Evolutionary conservation across 192 early-diverging fungal species (phyloP), one percentile per base, ranked within the genome.

Genomic region (Tieghemiomyces parasiticus): DNA sequence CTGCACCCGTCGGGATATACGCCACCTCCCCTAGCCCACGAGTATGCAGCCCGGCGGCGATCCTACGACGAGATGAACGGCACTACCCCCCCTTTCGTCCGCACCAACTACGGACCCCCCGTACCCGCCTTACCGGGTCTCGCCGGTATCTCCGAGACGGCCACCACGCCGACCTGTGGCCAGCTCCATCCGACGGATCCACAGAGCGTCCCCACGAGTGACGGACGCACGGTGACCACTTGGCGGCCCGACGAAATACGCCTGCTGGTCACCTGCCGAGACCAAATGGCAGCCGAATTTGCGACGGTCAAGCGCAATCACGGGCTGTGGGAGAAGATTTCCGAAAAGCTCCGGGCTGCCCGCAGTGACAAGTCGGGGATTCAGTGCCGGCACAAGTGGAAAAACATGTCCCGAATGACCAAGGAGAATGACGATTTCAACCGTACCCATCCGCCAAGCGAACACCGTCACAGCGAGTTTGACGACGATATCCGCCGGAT

Each of bases 361-460:
- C 14, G 32, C 4, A 33, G 20, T 14, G 54, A 56, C 30, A 56
- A 56, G 31, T 3, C 54, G 29, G 29, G 54, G 54, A 31, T 56
- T 13, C 54, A 56, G 29, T 56, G 54, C 54, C 54, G 33, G 31
- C 54, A 56, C 54, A 56, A 56, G 54, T 56, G 54, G 54, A 56
- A 56, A 24, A 56, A 56, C 32, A 56, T 56, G 31, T 26, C 54
- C 32, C 54, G 54, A 13, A 31, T 56, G 9, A 33, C 14, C 54
- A 56, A 56, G 34, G 54, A 56, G 33, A 56, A 26, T 31, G 24
- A 10, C 32, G 54, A 56, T 31, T 35, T n/a, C 34, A 56, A 56
- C 34, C 19, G 9, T 24, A 10, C 19, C 16, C 29, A 20, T 20
- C 31, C 28, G 30, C 54, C 24, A 4, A 9, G 29, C 29, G 54